Evolutionary conservation across 495 filamentous ascomycete species (phyloP), one percentile per base, ranked within the genome.

Genomic region (Pseudevernia furfuracea): DNA sequence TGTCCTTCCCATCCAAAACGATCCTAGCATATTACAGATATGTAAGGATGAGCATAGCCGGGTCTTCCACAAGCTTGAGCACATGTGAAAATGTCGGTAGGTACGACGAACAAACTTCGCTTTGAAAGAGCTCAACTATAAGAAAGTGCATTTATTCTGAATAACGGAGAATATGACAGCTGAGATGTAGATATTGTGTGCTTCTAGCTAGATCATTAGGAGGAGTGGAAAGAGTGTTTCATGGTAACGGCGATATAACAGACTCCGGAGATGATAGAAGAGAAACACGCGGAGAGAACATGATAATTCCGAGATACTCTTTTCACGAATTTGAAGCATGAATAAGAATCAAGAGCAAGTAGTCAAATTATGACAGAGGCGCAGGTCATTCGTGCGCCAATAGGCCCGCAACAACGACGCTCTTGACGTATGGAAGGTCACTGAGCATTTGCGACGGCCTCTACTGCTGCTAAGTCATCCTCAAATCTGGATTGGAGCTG

Each of bases 91-190:
- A 43, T 19, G 34, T 43, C 30, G 62, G 21, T 36, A 36, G 56
- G 28, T 44, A 64, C n/a, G 55, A 64, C 11, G 62, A 64, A 56
- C 41, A 59, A 34, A 56, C 56, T 53, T 60, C 56, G 6, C 62
- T 64, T 23, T 64, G 56, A 25, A 36, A 64, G 2, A 64, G 44
- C 10, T 64, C 57, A 28, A 64, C 8, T 37, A 64, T 44, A 41
- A 41, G 36, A 43, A 23, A 43, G 43, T 34, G 25, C 3, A 32
- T 52, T 12, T 1, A 11, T 28, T 43, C 43, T n/a, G 19, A 23
- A 11, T 43, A 58, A 46, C 3, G 39, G n/a, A 25, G 1, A 1
- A 19, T 63, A 10, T 37, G 49, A 41, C 23, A n/a, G 53, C 46
- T 58, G 37, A 58, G 39, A n/a, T 30, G 43, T 12, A 59, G 32